A percentile compares a stretch with the other conserved stretches of the same genome.
Conservation (phyloP, 23 red algal species). For the Chondrus crispus region DNA sequence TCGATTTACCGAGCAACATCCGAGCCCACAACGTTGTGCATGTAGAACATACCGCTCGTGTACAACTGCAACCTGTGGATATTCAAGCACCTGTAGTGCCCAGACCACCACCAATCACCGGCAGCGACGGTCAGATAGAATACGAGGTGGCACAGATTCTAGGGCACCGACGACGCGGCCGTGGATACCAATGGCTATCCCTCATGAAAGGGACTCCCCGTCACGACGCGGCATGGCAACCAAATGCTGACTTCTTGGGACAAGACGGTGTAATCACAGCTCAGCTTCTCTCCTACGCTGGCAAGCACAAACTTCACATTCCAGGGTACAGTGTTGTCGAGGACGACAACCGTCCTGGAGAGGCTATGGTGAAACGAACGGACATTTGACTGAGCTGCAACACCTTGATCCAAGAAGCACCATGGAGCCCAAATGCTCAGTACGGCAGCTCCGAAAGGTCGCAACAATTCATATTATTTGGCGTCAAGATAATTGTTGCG, state of each 20-base stretch:
- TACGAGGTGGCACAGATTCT: background rate
- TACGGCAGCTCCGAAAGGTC: too few relatives aligned
- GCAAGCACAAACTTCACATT: background rate
- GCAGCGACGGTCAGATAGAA: background rate
- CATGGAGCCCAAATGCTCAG: too few relatives aligned
- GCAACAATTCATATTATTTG: too few relatives aligned
- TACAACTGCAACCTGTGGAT: background rate
- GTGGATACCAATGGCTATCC: background rate
- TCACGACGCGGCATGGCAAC: background rate
- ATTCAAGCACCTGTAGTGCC: background rate
- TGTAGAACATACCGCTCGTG: background rate
- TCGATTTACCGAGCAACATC: background rate
- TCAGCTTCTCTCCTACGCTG: background rate
- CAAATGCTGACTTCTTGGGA: background rate
- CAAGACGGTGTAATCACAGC: background rate
- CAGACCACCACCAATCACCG: background rate
- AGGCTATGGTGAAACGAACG: too few relatives aligned
- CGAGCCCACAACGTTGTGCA: background rate
- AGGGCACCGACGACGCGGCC: background rate
- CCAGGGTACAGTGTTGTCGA: too few relatives aligned
- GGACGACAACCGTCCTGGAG: too few relatives aligned
- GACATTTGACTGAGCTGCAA: too few relatives aligned
- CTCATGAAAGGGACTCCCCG: background rate
- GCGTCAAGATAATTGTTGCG: too few relatives aligned
- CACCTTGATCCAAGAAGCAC: too few relatives aligned